Conservation (phyloP, 306 rosid species). For the Elaeagnus macrophylla region DNA sequence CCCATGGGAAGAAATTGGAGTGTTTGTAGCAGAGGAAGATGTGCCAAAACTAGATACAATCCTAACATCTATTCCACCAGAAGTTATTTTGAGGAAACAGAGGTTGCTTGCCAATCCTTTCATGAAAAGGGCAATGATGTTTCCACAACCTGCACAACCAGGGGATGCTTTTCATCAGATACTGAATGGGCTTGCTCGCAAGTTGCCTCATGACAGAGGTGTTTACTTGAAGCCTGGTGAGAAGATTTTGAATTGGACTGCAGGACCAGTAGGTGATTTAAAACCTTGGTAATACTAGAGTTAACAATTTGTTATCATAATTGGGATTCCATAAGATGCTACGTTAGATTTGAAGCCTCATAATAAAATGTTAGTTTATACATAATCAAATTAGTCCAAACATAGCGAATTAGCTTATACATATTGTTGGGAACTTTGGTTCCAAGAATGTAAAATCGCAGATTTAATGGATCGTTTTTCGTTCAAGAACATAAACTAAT, state of each 20-base stretch:
- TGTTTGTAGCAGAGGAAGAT: conserved; percentile 37
- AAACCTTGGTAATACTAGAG: conserved; percentile 44
- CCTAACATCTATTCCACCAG: conserved; percentile 35
- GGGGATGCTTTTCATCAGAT: conserved; percentile 49
- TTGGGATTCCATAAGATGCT: too few relatives aligned
- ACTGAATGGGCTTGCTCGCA: conserved; percentile 38
- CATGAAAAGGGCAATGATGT: conserved; percentile 44
- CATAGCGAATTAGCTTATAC: too few relatives aligned
- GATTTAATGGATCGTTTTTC: too few relatives aligned
- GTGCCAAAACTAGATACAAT: conserved; percentile 37
- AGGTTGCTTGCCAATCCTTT: conserved; percentile 40
- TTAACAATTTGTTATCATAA: too few relatives aligned
- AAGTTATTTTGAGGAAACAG: conserved; percentile 41
- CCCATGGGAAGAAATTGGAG: conserved; percentile 49
- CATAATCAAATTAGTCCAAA: too few relatives aligned
- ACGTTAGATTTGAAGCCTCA: too few relatives aligned
- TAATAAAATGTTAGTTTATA: too few relatives aligned
- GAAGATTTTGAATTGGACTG: conserved; percentile 35
- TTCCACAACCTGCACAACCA: conserved; percentile 42
- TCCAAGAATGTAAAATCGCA: too few relatives aligned
- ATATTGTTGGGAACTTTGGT: too few relatives aligned
- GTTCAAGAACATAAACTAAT: too few relatives aligned
- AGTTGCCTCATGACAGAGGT: conserved; percentile 26
- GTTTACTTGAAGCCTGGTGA: conserved; percentile 25
- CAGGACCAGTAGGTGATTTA: conserved; percentile 38